These are phyloP conservation scores for Papiliotrema laurentii DNA, from an alignment of 1,284 basidiomycete genomes.

Conservation along the genomic window DNA sequence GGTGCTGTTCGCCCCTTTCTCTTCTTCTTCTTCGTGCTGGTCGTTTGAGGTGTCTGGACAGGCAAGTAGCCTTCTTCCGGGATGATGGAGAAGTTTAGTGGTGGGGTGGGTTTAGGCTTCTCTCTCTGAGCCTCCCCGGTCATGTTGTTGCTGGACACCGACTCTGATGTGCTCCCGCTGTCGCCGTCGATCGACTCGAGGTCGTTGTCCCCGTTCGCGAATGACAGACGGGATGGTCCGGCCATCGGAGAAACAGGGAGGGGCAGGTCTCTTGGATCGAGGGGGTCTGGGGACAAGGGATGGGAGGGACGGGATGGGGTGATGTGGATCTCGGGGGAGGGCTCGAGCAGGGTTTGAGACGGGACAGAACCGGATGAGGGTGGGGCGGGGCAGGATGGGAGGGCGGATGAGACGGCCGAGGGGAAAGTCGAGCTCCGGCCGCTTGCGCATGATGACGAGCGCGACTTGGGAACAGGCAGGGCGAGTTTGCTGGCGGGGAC, in stretches of 20 bases:
- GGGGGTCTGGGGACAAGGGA: no score
- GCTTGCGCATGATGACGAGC: not conserved
- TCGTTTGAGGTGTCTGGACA: not conserved
- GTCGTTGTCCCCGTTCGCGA: constrained; percentile 1
- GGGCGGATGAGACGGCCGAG: no score
- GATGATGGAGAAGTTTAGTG: constrained; percentile 29
- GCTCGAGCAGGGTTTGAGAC: no score
- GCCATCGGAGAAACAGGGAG: constrained; percentile 20
- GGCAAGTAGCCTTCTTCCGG: constrained; percentile 40
- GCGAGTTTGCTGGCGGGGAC: not conserved
- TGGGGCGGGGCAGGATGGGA: no score
- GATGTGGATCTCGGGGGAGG: no score
- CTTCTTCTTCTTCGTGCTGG: constrained; percentile 27
- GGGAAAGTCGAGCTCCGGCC: not conserved
- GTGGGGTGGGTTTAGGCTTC: not conserved
- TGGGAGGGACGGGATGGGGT: no score
- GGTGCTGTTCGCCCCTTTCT: constrained; percentile 23
- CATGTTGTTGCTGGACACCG: not conserved
- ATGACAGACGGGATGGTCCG: constrained; percentile 17
- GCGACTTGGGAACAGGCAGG: not conserved
- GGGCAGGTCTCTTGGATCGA: constrained; percentile 19
- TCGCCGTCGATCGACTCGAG: constrained; percentile 12
- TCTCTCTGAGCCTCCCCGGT: not conserved
- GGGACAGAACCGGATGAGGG: no score
- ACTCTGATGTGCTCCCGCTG: constrained; percentile 2